Conservation (phyloP, 2,329 filamentous ascomycete species). For the Aureobasidium musti region DNA sequence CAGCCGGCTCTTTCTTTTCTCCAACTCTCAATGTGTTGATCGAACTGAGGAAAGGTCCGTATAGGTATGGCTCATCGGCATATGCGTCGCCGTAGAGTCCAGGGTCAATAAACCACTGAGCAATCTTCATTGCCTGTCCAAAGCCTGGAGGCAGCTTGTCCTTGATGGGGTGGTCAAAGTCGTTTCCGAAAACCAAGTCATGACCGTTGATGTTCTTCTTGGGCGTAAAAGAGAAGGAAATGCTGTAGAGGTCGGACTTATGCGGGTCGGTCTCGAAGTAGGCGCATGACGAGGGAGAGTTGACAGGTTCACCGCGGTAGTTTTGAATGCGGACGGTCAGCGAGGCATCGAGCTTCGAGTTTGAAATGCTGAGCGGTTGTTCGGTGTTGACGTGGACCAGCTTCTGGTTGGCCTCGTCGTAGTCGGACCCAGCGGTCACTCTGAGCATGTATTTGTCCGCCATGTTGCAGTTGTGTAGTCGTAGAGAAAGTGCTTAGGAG, state of each 20-base stretch:
- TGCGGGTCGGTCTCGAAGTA: constrained; percentile 78
- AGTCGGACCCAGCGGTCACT: constrained; percentile 77
- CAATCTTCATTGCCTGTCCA: constrained; percentile 77
- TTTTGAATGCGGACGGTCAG: constrained; percentile 74
- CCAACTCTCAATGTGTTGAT: constrained; percentile 78
- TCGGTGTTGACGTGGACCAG: constrained; percentile 74
- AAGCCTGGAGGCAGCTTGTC: constrained; percentile 85
- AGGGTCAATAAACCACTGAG: constrained; percentile 89
- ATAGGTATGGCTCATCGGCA: constrained; percentile 81
- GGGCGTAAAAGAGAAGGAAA: constrained; percentile 76
- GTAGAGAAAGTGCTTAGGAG: background rate
- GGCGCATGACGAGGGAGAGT: constrained; percentile 67
- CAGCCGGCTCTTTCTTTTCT: constrained; percentile 42
- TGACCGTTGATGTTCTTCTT: constrained; percentile 65
- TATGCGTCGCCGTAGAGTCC: constrained; percentile 88
- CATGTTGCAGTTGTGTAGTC: constrained; percentile 41
- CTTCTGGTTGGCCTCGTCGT: constrained; percentile 70
- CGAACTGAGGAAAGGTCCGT: constrained; percentile 75
- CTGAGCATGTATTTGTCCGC: constrained; percentile 74
- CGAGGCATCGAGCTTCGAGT: constrained; percentile 63
- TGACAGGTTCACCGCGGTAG: constrained; percentile 67
- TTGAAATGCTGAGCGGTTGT: constrained; percentile 63
- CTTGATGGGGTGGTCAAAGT: constrained; percentile 89
- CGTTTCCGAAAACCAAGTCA: constrained; percentile 89
- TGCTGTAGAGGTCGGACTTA: constrained; percentile 77